Conservation (phyloP, 768 basidiomycete genomes). For the Mycena kentingensis region DNA sequence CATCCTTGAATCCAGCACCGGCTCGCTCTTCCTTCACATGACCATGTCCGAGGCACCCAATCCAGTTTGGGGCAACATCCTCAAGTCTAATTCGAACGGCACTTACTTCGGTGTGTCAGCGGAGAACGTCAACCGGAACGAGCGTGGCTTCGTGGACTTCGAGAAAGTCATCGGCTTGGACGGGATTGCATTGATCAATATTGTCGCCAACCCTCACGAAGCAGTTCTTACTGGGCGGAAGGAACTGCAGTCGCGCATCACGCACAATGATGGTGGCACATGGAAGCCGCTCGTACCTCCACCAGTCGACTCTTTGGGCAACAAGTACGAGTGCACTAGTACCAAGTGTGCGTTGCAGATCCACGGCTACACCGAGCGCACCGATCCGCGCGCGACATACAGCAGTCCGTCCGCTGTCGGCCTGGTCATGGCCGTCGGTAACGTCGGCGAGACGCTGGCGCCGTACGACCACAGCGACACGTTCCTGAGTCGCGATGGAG, state of each 20-base stretch:
- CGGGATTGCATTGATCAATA: conserved; percentile 91
- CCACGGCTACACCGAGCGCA: conserved; percentile 94
- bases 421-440: conserved; percentile 94
- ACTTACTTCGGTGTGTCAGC: conserved; percentile 91
- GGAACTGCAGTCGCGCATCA: conserved; percentile 81
- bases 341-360: conserved; percentile 84
- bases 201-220: conserved; percentile 80
- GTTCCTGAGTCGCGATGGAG: conserved; percentile 94
- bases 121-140: conserved; percentile 90
- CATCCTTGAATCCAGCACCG: conserved; percentile 90
- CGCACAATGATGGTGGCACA: conserved; percentile 93
- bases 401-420: conserved; percentile 92
- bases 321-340: conserved; percentile 65
- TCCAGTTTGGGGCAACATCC: conserved; percentile 86
- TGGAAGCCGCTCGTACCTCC: conserved; percentile 89
- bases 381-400: conserved; percentile 88
- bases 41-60: conserved; percentile 79
- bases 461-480: conserved; percentile 89
- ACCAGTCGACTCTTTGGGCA: conserved; percentile 69
- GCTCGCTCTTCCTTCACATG: conserved; percentile 92
- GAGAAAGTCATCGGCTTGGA: conserved; percentile 97
- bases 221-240: conserved; percentile 74
- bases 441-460: conserved; percentile 83
- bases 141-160: conserved; percentile 88
- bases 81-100: conserved; percentile 97